Evolutionary conservation across 2,329 filamentous ascomycete genomes (phyloP).

Genomic region (Bipolaris oryzae): DNA sequence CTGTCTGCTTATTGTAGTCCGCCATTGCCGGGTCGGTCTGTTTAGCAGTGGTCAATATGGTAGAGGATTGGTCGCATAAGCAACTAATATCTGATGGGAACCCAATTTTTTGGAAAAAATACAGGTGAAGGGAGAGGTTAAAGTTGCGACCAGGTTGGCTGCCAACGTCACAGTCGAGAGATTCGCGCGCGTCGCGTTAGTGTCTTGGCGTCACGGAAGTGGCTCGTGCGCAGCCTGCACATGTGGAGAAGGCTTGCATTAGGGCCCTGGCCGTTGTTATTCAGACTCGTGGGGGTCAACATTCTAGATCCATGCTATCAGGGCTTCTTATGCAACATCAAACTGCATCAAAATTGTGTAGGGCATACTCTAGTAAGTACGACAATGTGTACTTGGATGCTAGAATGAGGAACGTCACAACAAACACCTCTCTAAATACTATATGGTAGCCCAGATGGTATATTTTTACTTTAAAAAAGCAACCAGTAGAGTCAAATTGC

Average conservation of each 20-base stretch:
- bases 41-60: not conserved
- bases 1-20: slow-evolving; percentile 56
- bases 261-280: not conserved
- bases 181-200: slow-evolving; percentile 17
- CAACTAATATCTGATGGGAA: not conserved
- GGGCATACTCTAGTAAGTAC: not conserved
- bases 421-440: too few species aligned
- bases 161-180: slow-evolving; percentile 19
- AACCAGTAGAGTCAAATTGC: too few species aligned
- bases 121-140: not conserved
- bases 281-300: not conserved
- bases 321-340: not conserved
- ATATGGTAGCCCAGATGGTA: too few species aligned
- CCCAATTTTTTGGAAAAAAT: not conserved
- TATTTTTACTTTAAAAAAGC: too few species aligned
- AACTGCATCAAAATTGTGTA: not conserved
- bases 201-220: slow-evolving; percentile 15
- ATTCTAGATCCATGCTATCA: not conserved
- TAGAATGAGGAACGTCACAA: too few species aligned
- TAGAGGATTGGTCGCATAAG: slow-evolving; percentile 3
- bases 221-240: slow-evolving; percentile 10
- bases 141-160: slow-evolving; percentile 8
- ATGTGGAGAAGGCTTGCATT: slow-evolving; percentile 14
- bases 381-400: too few species aligned
- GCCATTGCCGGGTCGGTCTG: slow-evolving; percentile 29